phyloP scores from a whole-genome alignment of 1,284 basidiomycete genomes.

The Fomitopsis schrenkii region DNA sequence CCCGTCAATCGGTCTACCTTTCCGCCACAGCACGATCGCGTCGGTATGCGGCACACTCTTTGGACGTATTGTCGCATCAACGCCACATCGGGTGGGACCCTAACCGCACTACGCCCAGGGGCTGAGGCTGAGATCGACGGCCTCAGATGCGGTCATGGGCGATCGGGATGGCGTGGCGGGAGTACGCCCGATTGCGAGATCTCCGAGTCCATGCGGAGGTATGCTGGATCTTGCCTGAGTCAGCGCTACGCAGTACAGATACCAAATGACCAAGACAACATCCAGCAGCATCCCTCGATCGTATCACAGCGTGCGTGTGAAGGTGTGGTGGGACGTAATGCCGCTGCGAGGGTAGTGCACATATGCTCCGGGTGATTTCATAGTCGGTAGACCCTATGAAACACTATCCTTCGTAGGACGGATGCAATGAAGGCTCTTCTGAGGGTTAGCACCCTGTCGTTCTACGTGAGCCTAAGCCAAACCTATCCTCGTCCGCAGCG shows the following conservation, averaged over 20 bases:
- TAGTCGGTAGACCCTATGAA: not conserved
- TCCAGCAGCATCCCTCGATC: not conserved
- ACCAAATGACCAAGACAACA: not conserved
- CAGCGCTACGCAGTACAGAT: not conserved
- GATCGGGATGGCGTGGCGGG: not conserved
- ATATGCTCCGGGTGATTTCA: not conserved
- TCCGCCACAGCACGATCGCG: not conserved
- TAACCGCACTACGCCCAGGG: not conserved
- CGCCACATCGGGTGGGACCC: not conserved
- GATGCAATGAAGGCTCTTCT: not conserved
- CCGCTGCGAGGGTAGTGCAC: not conserved
- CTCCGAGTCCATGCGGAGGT: not conserved
- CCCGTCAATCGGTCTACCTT: not conserved
- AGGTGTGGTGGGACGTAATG: not conserved
- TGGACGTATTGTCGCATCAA: not conserved
- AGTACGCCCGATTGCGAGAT: not conserved
- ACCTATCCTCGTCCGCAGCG: not conserved
- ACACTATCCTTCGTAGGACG: not conserved
- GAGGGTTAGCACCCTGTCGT: not conserved
- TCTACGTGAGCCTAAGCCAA: not conserved
- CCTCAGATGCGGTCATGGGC: not conserved
- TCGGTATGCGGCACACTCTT: too few species aligned
- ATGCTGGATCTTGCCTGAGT: not conserved
- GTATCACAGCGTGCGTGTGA: not conserved
- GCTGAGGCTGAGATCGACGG: not conserved